Conservation (phyloP, 2,329 filamentous ascomycete species). For the Penicillium sp. region DNA sequence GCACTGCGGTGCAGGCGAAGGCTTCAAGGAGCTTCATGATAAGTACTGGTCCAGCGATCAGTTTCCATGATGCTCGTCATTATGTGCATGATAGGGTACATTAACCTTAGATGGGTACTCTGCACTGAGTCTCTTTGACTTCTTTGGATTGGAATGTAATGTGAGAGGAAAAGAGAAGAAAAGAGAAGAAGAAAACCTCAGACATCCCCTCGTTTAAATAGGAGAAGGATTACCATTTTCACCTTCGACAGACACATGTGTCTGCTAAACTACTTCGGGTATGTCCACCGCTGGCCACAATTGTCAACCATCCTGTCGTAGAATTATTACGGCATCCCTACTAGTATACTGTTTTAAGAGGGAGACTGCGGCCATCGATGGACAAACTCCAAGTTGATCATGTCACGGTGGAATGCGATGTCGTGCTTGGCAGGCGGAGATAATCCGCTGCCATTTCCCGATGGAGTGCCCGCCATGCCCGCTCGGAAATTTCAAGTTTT, state of each 20-base stretch:
- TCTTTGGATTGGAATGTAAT: background rate
- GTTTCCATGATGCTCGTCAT: conserved; percentile 18
- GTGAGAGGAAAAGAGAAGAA: background rate
- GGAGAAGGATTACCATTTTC: too few relatives aligned
- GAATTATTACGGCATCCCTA: too few relatives aligned
- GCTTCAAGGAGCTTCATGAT: conserved; percentile 19
- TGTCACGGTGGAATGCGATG: conserved; percentile 9
- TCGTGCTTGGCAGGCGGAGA: conserved; percentile 12
- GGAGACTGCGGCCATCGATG: background rate
- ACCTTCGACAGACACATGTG: too few relatives aligned
- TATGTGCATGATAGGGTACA: conserved; percentile 23
- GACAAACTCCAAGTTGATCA: too few relatives aligned
- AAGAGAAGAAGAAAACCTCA: background rate
- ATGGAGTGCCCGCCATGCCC: conserved; percentile 20
- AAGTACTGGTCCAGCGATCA: conserved; percentile 21
- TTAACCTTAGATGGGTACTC: conserved; percentile 24
- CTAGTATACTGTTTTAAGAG: background rate
- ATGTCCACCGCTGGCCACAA: too few relatives aligned
- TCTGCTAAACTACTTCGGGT: too few relatives aligned
- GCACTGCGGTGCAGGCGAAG: conserved; percentile 11
- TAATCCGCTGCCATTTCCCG: conserved; percentile 9
- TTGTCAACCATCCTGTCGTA: too few relatives aligned
- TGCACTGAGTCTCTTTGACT: conserved; percentile 11
- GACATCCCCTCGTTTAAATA: background rate
- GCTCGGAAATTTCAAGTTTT: conserved; percentile 1